Evolutionary conservation across 164 flowering plant species (phyloP).

Genomic region (Magnolia sinica): DNA sequence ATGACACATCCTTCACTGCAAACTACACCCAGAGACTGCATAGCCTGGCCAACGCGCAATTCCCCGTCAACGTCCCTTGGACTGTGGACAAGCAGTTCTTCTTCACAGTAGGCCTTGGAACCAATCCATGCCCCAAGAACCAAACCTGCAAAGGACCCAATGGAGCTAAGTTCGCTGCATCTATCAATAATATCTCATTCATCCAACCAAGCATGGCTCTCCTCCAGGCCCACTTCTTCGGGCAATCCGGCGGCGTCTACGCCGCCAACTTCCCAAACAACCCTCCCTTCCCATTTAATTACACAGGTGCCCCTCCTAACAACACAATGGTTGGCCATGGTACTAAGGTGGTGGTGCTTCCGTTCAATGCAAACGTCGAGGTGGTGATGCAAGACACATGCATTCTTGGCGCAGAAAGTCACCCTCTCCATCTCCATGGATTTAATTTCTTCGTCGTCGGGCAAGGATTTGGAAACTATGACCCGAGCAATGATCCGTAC

Average conservation of each 20-base stretch:
- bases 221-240: constrained; percentile 44
- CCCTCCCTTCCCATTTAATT: constrained; percentile 41
- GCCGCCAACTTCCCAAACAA: constrained; percentile 39
- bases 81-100: constrained; percentile 38
- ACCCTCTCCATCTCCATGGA: constrained; percentile 71
- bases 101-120: constrained; percentile 54
- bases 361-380: constrained; percentile 52
- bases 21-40: constrained; percentile 34
- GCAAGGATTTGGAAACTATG: constrained; percentile 59
- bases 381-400: constrained; percentile 57
- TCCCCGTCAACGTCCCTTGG: constrained; percentile 46
- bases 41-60: constrained; percentile 31
- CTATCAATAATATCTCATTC: constrained; percentile 50
- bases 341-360: constrained; percentile 48
- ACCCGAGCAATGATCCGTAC: constrained; percentile 42
- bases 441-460: constrained; percentile 61
- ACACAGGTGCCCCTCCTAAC: constrained; percentile 56
- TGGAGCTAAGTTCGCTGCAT: constrained; percentile 46
- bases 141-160: constrained; percentile 60
- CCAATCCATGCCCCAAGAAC: constrained; percentile 44
- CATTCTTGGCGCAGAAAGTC: constrained; percentile 59
- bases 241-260: constrained; percentile 32
- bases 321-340: constrained; percentile 42
- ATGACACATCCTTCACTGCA: constrained; percentile 38
- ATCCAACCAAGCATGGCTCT: constrained; percentile 37